phyloP scores from a whole-genome alignment of 495 filamentous ascomycete species.

The Penicillium chermesinum region DNA sequence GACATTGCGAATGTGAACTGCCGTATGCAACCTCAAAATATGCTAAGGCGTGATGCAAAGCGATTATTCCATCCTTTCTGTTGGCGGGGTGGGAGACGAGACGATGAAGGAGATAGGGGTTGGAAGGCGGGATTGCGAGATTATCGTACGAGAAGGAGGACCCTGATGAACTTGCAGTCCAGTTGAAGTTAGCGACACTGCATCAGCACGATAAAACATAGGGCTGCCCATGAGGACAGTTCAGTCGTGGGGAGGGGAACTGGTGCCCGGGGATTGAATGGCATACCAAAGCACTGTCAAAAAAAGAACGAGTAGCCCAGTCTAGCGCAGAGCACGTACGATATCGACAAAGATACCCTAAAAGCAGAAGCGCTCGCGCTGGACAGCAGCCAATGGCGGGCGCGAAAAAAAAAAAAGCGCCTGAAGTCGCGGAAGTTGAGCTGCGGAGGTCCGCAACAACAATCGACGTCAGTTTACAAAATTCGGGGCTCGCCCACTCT shows the following conservation, averaged over 20 bases:
- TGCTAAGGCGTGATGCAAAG: background rate
- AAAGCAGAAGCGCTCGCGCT: background rate
- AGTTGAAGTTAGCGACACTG: background rate
- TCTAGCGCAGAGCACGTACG: background rate
- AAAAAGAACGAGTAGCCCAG: background rate
- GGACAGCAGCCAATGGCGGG: constrained; percentile 7
- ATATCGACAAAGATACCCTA: background rate
- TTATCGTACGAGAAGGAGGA: background rate
- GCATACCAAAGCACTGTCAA: background rate
- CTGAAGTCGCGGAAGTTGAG: constrained; percentile 17
- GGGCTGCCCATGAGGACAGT: background rate
- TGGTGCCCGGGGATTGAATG: constrained; percentile 6
- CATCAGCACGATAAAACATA: background rate
- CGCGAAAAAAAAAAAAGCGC: constrained; percentile 10
- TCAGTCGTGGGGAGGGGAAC: constrained; percentile 5
- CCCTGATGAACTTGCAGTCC: background rate
- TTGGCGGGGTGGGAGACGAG: background rate
- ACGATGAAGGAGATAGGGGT: background rate
- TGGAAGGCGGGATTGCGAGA: background rate
- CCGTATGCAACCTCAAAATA: background rate
- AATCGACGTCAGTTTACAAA: constrained; percentile 33
- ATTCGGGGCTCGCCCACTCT: constrained; percentile 10
- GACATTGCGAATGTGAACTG: constrained; percentile 48
- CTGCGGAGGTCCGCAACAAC: constrained; percentile 28
- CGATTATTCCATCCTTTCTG: constrained; percentile 21